phyloP scores from a whole-genome alignment of 257 asterid genomes.

The Echium plantagineum region DNA sequence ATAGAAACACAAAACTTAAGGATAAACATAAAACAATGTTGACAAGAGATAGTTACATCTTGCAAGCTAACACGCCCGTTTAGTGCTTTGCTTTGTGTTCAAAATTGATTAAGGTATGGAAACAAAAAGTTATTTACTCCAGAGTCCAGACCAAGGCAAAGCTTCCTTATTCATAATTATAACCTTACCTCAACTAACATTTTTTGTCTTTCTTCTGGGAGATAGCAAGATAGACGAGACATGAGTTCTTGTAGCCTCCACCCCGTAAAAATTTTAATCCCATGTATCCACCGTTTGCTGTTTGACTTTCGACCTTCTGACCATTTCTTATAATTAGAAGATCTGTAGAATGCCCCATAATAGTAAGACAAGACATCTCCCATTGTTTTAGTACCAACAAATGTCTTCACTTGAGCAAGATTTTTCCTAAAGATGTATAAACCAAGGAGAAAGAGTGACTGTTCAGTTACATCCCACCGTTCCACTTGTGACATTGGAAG shows the following conservation, averaged over 20 bases:
- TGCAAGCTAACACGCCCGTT: too few species aligned
- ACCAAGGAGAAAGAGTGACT: background rate
- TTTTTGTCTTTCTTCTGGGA: conserved; percentile 1
- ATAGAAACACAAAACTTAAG: too few species aligned
- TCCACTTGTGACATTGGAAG: background rate
- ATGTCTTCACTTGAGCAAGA: background rate
- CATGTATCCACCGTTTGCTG: background rate
- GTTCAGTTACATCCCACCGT: background rate
- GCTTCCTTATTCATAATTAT: background rate
- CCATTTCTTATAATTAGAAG: background rate
- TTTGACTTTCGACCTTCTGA: background rate
- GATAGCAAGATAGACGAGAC: conserved; percentile 1
- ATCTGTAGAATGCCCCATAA: background rate
- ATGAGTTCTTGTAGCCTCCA: background rate
- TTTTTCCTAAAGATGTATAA: background rate
- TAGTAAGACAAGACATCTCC: background rate
- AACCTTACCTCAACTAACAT: background rate
- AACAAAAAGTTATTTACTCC: background rate
- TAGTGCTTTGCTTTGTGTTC: too few species aligned
- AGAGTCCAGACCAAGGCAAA: background rate
- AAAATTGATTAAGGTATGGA: too few species aligned
- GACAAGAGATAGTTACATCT: too few species aligned
- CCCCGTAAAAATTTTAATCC: background rate
- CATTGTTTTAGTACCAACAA: background rate
- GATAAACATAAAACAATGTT: too few species aligned